Conservation (phyloP, 2,329 filamentous ascomycete genomes). For the Thielaviopsis populi region DNA sequence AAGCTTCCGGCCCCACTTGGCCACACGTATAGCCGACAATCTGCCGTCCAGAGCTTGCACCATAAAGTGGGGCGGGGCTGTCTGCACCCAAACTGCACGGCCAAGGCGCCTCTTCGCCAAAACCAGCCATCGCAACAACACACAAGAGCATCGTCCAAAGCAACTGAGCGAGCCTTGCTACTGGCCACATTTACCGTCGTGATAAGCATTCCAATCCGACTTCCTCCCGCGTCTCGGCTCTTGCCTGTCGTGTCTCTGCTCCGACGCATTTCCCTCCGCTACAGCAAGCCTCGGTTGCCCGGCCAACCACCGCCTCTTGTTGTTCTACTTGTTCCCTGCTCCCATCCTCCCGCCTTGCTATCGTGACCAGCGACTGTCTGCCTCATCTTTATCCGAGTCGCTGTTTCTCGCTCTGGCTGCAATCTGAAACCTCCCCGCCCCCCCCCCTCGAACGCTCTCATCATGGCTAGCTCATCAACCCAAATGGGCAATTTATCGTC, state of each 20-base stretch:
- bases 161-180: background rate
- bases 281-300: background rate
- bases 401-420: background rate
- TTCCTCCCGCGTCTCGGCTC: no score
- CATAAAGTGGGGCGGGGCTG: background rate
- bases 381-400: background rate
- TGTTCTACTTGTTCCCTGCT: background rate
- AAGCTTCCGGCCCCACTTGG: background rate
- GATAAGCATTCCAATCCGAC: no score
- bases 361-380: background rate
- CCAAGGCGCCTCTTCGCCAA: background rate
- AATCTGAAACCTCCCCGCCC: background rate
- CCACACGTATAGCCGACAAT: background rate
- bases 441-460: background rate
- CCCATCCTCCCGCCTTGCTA: background rate
- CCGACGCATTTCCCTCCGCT: no score
- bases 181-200: no score
- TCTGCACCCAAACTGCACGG: background rate
- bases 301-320: background rate
- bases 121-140: background rate
- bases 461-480: conserved; percentile 5
- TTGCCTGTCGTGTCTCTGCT: no score
- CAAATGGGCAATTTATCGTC: conserved; percentile 13
- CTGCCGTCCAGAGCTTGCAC: background rate
- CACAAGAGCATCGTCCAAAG: background rate